A percentile compares a stretch with the other conserved stretches of the same genome.
Evolutionary conservation across 176 grass and related monocot genomes (phyloP).

Genomic region (Zea luxurians): DNA sequence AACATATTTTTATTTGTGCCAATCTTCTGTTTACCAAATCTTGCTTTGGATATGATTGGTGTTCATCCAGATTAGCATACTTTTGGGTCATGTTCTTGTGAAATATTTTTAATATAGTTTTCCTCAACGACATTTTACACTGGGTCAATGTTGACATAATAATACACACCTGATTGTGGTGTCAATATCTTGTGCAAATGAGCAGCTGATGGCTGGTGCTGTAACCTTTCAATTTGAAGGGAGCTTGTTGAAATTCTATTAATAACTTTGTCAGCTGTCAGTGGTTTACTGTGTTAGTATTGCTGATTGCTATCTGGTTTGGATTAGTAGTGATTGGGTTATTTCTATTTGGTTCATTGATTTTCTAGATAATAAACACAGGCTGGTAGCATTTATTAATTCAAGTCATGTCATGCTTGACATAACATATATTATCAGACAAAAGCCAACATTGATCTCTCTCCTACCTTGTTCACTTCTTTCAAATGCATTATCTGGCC

Average conservation of each 20-base stretch:
- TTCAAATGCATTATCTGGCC: constrained; percentile 1
- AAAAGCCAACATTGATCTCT: background rate
- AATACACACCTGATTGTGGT: background rate
- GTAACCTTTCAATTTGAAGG: background rate
- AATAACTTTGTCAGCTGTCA: background rate
- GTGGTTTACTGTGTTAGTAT: background rate
- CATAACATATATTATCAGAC: background rate
- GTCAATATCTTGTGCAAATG: background rate
- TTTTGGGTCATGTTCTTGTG: background rate
- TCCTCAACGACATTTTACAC: background rate
- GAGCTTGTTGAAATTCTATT: background rate
- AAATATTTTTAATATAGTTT: constrained; percentile 5
- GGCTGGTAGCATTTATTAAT: background rate
- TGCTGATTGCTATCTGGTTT: background rate
- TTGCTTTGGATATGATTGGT: constrained; percentile 2
- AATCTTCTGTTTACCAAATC: background rate
- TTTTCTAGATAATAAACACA: background rate
- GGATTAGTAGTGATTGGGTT: background rate
- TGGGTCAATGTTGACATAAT: background rate
- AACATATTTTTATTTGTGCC: background rate
- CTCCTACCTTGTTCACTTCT: background rate
- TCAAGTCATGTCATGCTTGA: background rate
- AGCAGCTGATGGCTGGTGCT: background rate
- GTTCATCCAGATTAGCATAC: constrained; percentile 6
- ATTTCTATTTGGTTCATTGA: background rate